Evolutionary conservation across 108 stramenopile species (phyloP), one percentile per base, ranked within the genome.

Genomic region (Aurantiochytrium sp.): DNA sequence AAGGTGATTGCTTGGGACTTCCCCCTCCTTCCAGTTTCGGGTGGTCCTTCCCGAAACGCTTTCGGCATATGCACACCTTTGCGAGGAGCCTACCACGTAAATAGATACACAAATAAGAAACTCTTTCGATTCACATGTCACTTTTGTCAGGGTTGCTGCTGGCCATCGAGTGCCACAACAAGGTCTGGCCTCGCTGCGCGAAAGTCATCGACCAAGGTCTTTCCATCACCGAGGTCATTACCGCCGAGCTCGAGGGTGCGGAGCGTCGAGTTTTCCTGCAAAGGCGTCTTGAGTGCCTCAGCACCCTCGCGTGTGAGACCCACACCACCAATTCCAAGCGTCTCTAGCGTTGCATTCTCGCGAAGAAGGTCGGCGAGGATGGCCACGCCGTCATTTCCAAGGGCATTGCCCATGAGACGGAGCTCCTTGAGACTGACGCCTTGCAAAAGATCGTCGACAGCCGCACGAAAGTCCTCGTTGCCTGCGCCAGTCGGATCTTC

Each of bases 241-340:
- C 73, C 73, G 51, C 73, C 73, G 49, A 83, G 73, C 51, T 83
- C 73, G 23, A 83, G 73, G 12, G 51, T 53, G 5, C 51, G 44
- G 16, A 91, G 88, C 14, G 49, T 88, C 42, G 88, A 72, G 44
- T 91, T 91, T 1, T 89, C 90, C 60, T 90, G 64, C 49, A 91
- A 60, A 58, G 87, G 88, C 43, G 59, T 90, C 53, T 60, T 29
- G 29, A 91, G 29, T n/a, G 89, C 90, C 88, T 91, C 90, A 45
- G 89, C 89, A 2, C 91, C 91, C 29, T 60, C 90, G 16, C 89
- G 90, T 29, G 89, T 87, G n/a, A 91, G 47, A 10, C 29, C 18
- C 44, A 90, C 90, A 12, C n/a, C 87, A 49, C 90, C 91, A 47
- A 90, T 88, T 44, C 58, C 51, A 6, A 91, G 89, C 5, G 91